phyloP scores from a whole-genome alignment of 306 rosid species.

The Arachis stenosperma region DNA sequence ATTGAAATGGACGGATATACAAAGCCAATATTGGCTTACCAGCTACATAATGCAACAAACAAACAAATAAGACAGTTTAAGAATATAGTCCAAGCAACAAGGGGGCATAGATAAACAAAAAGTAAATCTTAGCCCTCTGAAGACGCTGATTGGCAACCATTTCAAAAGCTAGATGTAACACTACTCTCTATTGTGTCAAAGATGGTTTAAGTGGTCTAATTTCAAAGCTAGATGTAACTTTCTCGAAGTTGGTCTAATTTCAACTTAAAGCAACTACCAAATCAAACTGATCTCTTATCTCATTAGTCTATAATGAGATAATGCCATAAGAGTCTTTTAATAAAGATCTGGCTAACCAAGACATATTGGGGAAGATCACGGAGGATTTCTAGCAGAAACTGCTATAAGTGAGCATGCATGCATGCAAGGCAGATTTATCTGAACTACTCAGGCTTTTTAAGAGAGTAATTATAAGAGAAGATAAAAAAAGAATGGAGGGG shows the following conservation, averaged over 20 bases:
- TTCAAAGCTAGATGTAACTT: too few species aligned
- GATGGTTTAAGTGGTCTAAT: slow-evolving; percentile 1
- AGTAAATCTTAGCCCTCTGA: slow-evolving; percentile 2
- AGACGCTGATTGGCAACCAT: slow-evolving; percentile 11
- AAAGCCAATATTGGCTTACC: slow-evolving; percentile 13
- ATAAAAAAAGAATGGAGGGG: slow-evolving; percentile 46
- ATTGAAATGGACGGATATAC: not conserved
- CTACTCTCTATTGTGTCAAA: slow-evolving; percentile 28
- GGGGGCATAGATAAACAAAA: slow-evolving; percentile 13
- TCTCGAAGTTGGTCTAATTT: slow-evolving; percentile 33
- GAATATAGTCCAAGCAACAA: slow-evolving; percentile 19
- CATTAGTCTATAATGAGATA: slow-evolving; percentile 28
- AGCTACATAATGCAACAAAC: not conserved
- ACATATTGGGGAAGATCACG: slow-evolving; percentile 26
- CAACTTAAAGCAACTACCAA: slow-evolving; percentile 18
- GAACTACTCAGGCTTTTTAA: slow-evolving; percentile 30
- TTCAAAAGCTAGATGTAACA: slow-evolving; percentile 1
- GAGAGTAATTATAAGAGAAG: slow-evolving; percentile 44
- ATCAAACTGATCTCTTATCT: slow-evolving; percentile 31
- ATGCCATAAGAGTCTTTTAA: slow-evolving; percentile 20
- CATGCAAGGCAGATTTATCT: slow-evolving; percentile 38
- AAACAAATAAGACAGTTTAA: slow-evolving; percentile 7
- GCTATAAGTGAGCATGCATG: slow-evolving; percentile 26
- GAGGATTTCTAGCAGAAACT: slow-evolving; percentile 28
- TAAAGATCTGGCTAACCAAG: slow-evolving; percentile 11